Evolutionary conservation across 192 early-diverging fungal species (phyloP), one percentile per base, ranked within the genome.

Genomic region (Mortierella antarctica): DNA sequence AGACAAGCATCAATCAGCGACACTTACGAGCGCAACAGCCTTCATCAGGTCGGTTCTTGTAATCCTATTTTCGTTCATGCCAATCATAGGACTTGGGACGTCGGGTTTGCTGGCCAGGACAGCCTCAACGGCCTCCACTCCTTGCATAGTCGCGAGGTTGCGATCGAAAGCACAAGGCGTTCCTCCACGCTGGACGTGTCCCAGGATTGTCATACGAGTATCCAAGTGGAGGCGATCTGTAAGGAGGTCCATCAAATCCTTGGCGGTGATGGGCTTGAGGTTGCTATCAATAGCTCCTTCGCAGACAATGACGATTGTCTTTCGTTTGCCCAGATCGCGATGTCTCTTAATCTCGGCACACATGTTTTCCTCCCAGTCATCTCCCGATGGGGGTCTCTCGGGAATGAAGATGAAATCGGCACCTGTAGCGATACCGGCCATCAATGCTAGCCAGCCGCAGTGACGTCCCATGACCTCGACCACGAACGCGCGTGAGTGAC

Each of bases 401-500:
- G 97, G 97, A 41, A 99, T 91, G 70, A 99, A 99, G 58, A 98
- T 90, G 86, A 94, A 96, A 77, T 99, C 97, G 54, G 97, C 96
- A 31, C 95, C 96, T 13, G 95, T 92, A 55, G 90, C 89, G 79
- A 95, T 93, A 7, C 90, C 94, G 17, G 94, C 93, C 88, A 93
- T 95, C 41, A 95, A 85, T 31, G 93, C 95, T 44, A 96, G 83
- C 97, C 97, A 99, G 18, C 97, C 97, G 77, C 97, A 99, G 74
- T 98, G 95, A 51, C 97, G 91, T 11, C 96, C 97, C 97, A 99
- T 99, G 45, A 99, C 97, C 71, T 99, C 97, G 46, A 99, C 90
- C 13, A 99, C 95, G 75, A 99, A 99, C 9, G 97, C 97, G 57
- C 97, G 93, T 62, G 95, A 94, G 79, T 99, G 97, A 78, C 95